Percentiles rank a stretch among this genome's conserved stretches.
phyloP scores from a whole-genome alignment of 2,329 filamentous ascomycete species.

The Cladosporium sp. region DNA sequence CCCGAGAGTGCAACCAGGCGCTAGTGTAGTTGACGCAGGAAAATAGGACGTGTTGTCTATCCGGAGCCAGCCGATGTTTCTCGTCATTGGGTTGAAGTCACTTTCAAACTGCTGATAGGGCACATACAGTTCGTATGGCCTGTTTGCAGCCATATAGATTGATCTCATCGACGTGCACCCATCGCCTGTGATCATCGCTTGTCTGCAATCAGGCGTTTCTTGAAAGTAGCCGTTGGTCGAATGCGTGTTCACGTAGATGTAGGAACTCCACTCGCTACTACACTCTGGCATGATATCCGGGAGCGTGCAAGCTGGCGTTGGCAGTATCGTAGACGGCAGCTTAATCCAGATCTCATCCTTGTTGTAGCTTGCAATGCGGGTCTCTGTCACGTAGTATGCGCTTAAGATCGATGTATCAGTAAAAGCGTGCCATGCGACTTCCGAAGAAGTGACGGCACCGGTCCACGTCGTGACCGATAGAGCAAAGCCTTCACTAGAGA shows the following conservation, averaged over 20 bases:
- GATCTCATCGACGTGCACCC: neutral
- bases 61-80: neutral
- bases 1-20: constrained; percentile 18
- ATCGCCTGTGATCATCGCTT: neutral
- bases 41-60: constrained; percentile 10
- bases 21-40: constrained; percentile 12
- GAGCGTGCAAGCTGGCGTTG: neutral
- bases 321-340: too few relatives aligned
- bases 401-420: neutral
- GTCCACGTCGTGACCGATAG: neutral
- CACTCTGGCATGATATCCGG: neutral
- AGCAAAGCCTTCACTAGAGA: neutral
- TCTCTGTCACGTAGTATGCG: neutral
- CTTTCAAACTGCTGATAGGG: too few relatives aligned
- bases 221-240: too few relatives aligned
- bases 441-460: neutral
- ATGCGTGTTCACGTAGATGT: too few relatives aligned
- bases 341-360: too few relatives aligned
- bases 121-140: too few relatives aligned
- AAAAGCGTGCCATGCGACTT: neutral
- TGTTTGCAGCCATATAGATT: too few relatives aligned
- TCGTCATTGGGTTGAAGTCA: too few relatives aligned
- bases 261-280: neutral
- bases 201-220: constrained; percentile 1
- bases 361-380: neutral